Evolutionary conservation across 1,139 yeast species (phyloP), one percentile per base, ranked within the genome.

Genomic region (Sugiyamaella castrensis): DNA sequence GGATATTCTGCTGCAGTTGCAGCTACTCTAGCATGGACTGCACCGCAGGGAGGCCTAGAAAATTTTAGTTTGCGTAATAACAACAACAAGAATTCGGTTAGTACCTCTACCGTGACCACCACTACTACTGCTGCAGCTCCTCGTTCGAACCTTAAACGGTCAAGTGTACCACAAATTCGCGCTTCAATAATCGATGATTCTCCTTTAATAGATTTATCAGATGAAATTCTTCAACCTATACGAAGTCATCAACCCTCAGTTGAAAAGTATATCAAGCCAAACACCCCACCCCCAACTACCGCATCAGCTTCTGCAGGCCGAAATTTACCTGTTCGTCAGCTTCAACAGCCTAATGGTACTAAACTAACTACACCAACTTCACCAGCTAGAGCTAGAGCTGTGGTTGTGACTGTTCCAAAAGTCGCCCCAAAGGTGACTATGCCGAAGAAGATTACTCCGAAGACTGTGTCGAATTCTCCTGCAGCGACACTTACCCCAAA

Each of bases 11-110:
- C 65, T 8, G 49, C 57, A 4, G 52, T 52, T 33, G 63, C 65
- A 8, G 65, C 64, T 2, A 48, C 59, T 5, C 39, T 58, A 31
- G 65, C 64, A 7, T 61, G 65, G 65, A 37, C 53, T 8, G 49
- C 40, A 19, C 24, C 24, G 5, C 24, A 19, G 5, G 24, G 24
- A 19, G 5, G 24, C 5, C 24, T 19, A 19, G 24, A n/a, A n/a
- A n/a, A 19, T 19, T 19, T 4, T 19, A 19, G 24, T 19, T 19
- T 19, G 24, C 24, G 24, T 19, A 19, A 19, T 19, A 19, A 19
- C 5, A 5, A 5, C 5, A 19, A 4, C 27, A 6, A 11, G 2
- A 33, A 34, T 33, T 33, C 38, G 1, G 27, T 15, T 33, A 26
- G 28, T 31, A 26, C 8, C 11, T n/a, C 11, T 40, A 13, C 15